Evolutionary conservation across 129 eudicot species (phyloP), one percentile per base, ranked within the genome.

Genomic region (Smallanthus sonchifolius): DNA sequence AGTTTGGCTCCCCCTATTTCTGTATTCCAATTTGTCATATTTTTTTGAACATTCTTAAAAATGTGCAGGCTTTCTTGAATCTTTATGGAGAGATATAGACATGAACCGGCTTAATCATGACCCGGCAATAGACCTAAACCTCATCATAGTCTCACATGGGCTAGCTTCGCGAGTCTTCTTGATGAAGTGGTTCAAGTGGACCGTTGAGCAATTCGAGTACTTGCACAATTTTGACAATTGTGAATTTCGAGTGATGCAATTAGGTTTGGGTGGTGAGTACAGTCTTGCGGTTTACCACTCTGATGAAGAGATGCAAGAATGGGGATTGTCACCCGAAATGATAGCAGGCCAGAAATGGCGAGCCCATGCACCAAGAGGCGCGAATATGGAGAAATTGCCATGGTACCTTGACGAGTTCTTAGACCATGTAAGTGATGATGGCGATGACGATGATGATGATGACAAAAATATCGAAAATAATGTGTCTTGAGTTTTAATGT

Each of bases 181-280:
- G 6, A 91, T 91, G 97, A 91, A 91, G 76, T 91, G 97, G 97
- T 91, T 91, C 70, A 91, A 91, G 77, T 91, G 96, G 97, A 88
- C 97, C 3, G 96, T 86, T 1, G 96, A 91, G 38, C 97, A 91
- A 54, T 91, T 88, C 42, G 96, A 91, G 90, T 67, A 70, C 71
- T 80, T 91, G 43, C 86, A 79, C 81, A 91, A 91, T 75, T 79
- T 83, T n/a, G 84, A 67, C 7, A 91, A 91, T 48, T 87, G 91
- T 34, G 97, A 88, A 82, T 86, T 75, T 60, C 87, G 96, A 68
- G 97, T 91, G 10, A 83, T 91, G 88, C 90, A 91, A 67, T 67
- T 84, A 39, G 97, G 97, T 5, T 7, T 14, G 1, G 96, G 92
- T 4, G 97, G 97, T 67, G 97, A 91, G 56, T 91, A 88, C 83